Percentiles rank a stretch among this genome's conserved stretches.
These are phyloP conservation scores for Stipa capillata DNA, from an alignment of 176 grass and related monocot species.

Conservation along the genomic window DNA sequence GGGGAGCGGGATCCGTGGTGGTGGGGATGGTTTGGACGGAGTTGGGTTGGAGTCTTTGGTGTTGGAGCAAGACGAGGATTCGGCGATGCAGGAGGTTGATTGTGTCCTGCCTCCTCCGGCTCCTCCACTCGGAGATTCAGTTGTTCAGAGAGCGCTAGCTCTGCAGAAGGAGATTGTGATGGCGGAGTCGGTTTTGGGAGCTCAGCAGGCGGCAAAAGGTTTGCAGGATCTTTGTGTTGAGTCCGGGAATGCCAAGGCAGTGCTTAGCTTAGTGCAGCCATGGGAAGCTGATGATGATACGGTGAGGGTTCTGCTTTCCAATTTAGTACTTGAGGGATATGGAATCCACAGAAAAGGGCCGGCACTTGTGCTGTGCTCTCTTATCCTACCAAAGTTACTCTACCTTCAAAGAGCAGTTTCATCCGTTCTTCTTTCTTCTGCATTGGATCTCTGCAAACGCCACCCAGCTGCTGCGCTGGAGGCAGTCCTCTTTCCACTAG, in stretches of 20 bases:
- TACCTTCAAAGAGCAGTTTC: constrained; percentile 52
- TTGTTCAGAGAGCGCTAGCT: constrained; percentile 6
- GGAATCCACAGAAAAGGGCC: constrained; percentile 5
- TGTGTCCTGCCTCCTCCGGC: neutral
- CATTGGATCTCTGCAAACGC: constrained; percentile 55
- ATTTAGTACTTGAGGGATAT: constrained; percentile 29
- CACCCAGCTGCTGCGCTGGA: constrained; percentile 56
- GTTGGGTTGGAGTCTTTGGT: constrained; percentile 2
- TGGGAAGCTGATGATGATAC: constrained; percentile 69
- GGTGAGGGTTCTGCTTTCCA: constrained; percentile 40
- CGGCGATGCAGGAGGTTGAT: constrained; percentile 8
- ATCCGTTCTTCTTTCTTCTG: constrained; percentile 43
- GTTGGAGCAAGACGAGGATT: constrained; percentile 15
- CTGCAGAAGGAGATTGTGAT: constrained; percentile 29
- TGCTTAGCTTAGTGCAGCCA: constrained; percentile 57
- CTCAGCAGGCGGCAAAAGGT: constrained; percentile 30
- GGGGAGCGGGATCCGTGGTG: neutral
- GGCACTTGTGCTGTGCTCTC: constrained; percentile 58
- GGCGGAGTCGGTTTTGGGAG: constrained; percentile 32
- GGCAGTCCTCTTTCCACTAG: constrained; percentile 60
- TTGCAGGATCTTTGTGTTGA: constrained; percentile 49
- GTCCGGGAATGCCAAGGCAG: constrained; percentile 34
- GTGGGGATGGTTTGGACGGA: neutral
- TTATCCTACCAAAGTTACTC: constrained; percentile 58
- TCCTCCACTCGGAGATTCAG: constrained; percentile 13